Evolutionary conservation across 2,329 filamentous ascomycete genomes (phyloP), one percentile per base, ranked within the genome.

Genomic region (Aotearoamyces nothofagi): DNA sequence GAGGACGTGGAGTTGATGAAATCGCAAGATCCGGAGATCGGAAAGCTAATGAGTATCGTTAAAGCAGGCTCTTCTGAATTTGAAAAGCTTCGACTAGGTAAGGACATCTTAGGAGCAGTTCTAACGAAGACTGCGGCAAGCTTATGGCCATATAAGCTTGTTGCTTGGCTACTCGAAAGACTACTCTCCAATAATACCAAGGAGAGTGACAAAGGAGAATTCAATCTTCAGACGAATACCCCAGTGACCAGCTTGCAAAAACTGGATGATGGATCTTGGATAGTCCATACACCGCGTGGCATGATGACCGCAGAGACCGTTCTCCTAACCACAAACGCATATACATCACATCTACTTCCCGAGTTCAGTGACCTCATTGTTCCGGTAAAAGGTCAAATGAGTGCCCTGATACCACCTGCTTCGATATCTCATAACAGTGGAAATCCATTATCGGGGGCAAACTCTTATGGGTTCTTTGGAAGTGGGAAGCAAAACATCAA

Each of bases 91-190:
- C 0, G 49, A n/a, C 7, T 8, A 7, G 19, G n/a, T n/a, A 7
- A 20, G 19, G n/a, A 50, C 5, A 74, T 71, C 5, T 46, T 62
- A 5, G 80, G 74, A 3, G 78, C 72, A 5, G 61, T 83, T 3
- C 55, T 76, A 10, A 76, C 76, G 36, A 56, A 57, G 22, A 56
- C 68, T 23, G 79, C 80, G 0, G 78, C 73, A 0, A 71, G 70
- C 40, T 48, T 82, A 25, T 86, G 78, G 78, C 83, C 83, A 0
- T 92, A 92, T 52, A 92, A 90, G 53, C 66, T 92, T 11, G 73
- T 92, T 2, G 59, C 71, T 1, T 77, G 72, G 52, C 61, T 86
- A 0, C 55, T 92, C 1, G 69, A 80, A 33, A 28, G 36, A 7
- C 31, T 50, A 0, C 22, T 51, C 3, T 27, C 22, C 1, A 29